Evolutionary conservation across 1,284 basidiomycete species (phyloP).

Genomic region (Anthracocystis setariae): DNA sequence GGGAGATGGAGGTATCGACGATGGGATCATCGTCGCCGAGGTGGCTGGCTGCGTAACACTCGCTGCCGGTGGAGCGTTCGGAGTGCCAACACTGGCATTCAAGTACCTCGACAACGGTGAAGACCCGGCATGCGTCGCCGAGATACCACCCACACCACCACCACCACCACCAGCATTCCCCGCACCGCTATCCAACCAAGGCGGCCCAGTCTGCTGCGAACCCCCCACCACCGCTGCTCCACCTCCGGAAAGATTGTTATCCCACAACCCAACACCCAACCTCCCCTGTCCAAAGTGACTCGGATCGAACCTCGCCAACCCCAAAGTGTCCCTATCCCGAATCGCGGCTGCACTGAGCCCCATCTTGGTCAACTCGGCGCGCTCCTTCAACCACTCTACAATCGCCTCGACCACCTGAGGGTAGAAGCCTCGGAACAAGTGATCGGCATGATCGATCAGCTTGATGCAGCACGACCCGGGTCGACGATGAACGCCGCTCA

Average conservation of each 20-base stretch:
- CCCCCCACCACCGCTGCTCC: background rate
- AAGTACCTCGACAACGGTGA: background rate
- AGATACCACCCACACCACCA: background rate
- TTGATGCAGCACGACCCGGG: slow-evolving; percentile 41
- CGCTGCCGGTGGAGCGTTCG: too few relatives aligned
- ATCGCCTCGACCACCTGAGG: slow-evolving; percentile 54
- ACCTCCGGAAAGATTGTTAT: slow-evolving; percentile 13
- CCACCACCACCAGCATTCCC: too few relatives aligned
- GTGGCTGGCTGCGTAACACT: background rate
- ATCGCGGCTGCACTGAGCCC: slow-evolving; percentile 37
- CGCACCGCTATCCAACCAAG: slow-evolving; percentile 12
- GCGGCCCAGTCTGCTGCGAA: background rate
- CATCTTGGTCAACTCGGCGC: slow-evolving; percentile 30
- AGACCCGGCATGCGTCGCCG: background rate
- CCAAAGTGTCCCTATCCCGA: slow-evolving; percentile 26
- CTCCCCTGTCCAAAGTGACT: slow-evolving; percentile 13
- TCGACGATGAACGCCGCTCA: slow-evolving; percentile 24
- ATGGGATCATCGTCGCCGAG: too few relatives aligned
- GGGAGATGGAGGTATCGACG: too few relatives aligned
- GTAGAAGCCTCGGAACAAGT: slow-evolving; percentile 51
- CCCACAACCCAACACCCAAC: slow-evolving; percentile 13
- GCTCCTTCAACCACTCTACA: slow-evolving; percentile 38
- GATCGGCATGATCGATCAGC: slow-evolving; percentile 55
- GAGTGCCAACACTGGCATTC: background rate
- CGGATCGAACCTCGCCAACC: slow-evolving; percentile 29